Conservation (phyloP, 192 early-diverging fungal species). For the Coemansia sp. region DNA sequence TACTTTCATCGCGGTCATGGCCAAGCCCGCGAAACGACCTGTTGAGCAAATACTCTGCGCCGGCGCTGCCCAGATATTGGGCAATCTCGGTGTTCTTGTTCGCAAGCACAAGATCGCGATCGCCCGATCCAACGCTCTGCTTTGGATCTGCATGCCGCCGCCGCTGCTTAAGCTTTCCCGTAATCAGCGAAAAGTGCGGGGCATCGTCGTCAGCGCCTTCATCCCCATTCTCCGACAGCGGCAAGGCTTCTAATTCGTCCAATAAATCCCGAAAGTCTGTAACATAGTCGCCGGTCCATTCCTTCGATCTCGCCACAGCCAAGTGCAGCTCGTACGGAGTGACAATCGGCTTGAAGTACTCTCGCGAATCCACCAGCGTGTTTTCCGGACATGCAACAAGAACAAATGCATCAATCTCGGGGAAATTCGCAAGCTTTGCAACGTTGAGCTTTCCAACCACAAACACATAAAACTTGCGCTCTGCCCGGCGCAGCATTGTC, state of each 20-base stretch:
- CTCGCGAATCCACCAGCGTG: constrained; percentile 85
- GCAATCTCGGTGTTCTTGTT: constrained; percentile 56
- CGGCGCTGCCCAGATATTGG: constrained; percentile 50
- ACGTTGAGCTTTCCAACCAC: constrained; percentile 95
- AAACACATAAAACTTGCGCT: constrained; percentile 85
- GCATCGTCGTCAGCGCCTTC: constrained; percentile 65
- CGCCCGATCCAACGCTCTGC: constrained; percentile 10
- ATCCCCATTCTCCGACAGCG: not conserved
- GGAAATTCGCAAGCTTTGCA: constrained; percentile 96
- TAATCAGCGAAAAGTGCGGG: constrained; percentile 90
- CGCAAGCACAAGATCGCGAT: constrained; percentile 60
- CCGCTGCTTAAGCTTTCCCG: constrained; percentile 72
- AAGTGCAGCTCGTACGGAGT: constrained; percentile 92
- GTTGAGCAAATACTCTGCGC: constrained; percentile 70
- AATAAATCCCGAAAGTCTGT: constrained; percentile 69
- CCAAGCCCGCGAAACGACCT: constrained; percentile 85
- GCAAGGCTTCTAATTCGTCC: constrained; percentile 33
- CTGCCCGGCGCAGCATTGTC: constrained; percentile 66
- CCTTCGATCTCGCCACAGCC: constrained; percentile 60
- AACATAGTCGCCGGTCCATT: constrained; percentile 76
- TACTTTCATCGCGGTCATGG: constrained; percentile 51
- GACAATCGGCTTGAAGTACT: constrained; percentile 90
- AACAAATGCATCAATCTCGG: constrained; percentile 88
- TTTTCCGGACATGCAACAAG: constrained; percentile 95
- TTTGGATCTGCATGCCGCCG: constrained; percentile 50